Base-by-base conservation (phyloP, 202 grass and related monocot genomes). In the Setaria italica region DNA sequence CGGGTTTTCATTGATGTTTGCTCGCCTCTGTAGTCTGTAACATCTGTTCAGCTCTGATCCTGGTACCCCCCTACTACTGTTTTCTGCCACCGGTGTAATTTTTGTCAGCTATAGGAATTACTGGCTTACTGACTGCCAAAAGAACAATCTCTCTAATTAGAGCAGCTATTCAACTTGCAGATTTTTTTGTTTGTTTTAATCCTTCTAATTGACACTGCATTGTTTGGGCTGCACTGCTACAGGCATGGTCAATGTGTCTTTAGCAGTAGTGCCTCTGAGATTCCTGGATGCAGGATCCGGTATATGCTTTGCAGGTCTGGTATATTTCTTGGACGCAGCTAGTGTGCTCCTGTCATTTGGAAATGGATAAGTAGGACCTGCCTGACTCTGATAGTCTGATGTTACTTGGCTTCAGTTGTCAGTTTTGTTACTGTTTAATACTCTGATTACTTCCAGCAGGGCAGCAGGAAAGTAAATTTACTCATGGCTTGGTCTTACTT, bases 261-360 rank as follows among this genome's bases (percentile, higher is more conserved):
- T 72, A 56, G 1, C 14, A 57, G 65, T 56, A 62, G 56, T 77
- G 30, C 37, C 47, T 9, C 43, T 34, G 58, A 79, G 57, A 83
- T 90, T 68, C 72, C 74, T 53, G 14, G 10, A 34, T 21, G 48
- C 14, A 72, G 14, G 49, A 78, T 86, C 50, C 54, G 39, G 35
- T 72, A 78, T 68, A 66, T 84, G 37, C 80, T 84, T 65, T n/a
- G 49, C 81, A 55, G 17, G 30, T 66, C 10, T 46, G 59, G 88
- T 50, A 87, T 62, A 46, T 84, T 87, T 75, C 84, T 83, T 45
- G 67, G 84, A 10, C 33, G 57, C 73, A 15, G 25, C 25, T 25
- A 25, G 45, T 30, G 62, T 59, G 20, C 14, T 69, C 35, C 29
- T 50, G 62, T 77, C 46, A 67, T 67, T 35, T 43, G 12, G 15